Base-by-base conservation (phyloP, 345 rosid species). In the Zanthoxylum bungeanum region DNA sequence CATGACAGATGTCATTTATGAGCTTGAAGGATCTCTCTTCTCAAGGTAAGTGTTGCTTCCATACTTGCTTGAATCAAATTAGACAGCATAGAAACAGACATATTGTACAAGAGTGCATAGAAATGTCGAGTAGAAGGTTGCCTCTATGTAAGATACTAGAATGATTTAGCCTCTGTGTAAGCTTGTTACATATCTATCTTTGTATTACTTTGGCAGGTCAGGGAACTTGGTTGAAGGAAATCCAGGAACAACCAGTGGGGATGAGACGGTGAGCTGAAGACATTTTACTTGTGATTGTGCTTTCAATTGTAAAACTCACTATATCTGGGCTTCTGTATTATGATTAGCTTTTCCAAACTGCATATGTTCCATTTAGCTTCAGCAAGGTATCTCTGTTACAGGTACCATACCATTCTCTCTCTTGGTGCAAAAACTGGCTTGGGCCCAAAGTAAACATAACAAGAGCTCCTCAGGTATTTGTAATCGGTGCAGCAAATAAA, bases 381-480 rank as follows among this genome's bases (percentile, higher is more conserved):
- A 60, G 17, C 62, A 63, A 69, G 28, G 14, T 46, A 58, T 55
- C 60, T 66, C 27, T 58, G 60, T 70, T 70, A 39, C 85, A 92
- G 99, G 99, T 92, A 52, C 89, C 99, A 0, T 95, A 95, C 74
- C 89, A 91, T 83, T 95, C 99, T 78, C 90, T 95, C 69, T 89
- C 99, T 74, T 89, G 92, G 84, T 95, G 99, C 85, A 95, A 95
- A 87, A 87, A 81, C 79, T 95, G 98, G 99, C 93, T 95, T 33
- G 99, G 99, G 61, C 81, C 89, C 58, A 85, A 76, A 77, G 98
- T 92, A 50, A 95, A 95, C 79, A 80, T 92, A 82, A 95, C 97
- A 61, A 91, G 91, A 79, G 86, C 97, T 70, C 99, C 99, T 21
- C 99, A 95, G 98, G 99, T 92, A 83, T 64, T 50, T 65, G 28